Evolutionary conservation across 2,329 filamentous ascomycete species (phyloP), one percentile per base, ranked within the genome.

Genomic region (Fusarium liriodendri): DNA sequence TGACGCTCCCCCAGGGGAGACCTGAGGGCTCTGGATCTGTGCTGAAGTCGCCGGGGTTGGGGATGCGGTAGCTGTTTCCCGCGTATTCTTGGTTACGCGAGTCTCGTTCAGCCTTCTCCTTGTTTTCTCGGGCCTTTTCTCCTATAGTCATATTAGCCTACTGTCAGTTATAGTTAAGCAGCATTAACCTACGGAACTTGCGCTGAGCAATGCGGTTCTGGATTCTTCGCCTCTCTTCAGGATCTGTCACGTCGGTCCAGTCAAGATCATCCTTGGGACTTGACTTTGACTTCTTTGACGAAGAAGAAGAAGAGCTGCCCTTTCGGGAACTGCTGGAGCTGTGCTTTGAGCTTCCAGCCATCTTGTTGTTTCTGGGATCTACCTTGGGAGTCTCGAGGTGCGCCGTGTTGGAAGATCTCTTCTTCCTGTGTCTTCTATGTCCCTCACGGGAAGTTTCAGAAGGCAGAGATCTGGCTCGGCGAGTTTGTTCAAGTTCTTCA

Each of bases 171-270:
- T 14, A 11, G 32, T 14, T 4, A 3, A 25, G n/a, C 6, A 25
- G 22, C 4, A 20, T 45, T 7, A 16, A 77, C 91, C 78, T 87
- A 95, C 93, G 88, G 76, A 94, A 95, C 77, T 94, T 94, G 74
- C 93, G 87, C 78, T 95, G 93, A 2, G 93, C 93, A 70, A 94
- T 89, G 63, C 92, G 89, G 80, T 95, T 95, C 80, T 95, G 93
- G 60, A 95, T 92, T 69, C 92, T 91, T 71, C 93, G 87, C 78
- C 93, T 87, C 83, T 94, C 91, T 69, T 91, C 90, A 0, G 92
- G 91, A 75, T 95, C 92, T 8, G 88, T 89, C 50, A 95, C 87
- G 0, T 91, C 88, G 32, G 89, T 86, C 93, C 93, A 95, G 82
- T 94, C 90, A 72, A 93, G 87, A 35, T 74, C 72, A 4, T 84